These are phyloP conservation scores for Cicer judaicum DNA, from an alignment of 306 rosid species.

Conservation along the genomic window DNA sequence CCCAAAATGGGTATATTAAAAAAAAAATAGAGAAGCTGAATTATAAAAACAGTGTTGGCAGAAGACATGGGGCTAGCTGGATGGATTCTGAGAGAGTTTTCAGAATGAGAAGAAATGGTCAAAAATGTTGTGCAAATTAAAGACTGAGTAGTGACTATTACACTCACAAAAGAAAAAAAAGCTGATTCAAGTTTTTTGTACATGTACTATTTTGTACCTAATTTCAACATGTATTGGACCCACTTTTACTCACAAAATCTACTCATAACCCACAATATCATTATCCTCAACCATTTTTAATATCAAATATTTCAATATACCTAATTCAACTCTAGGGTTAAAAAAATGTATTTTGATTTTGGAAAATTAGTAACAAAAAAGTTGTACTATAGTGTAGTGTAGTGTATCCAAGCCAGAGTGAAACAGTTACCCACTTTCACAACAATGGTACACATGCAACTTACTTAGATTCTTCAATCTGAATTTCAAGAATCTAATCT, in stretches of 20 bases:
- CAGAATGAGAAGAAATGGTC: constrained; percentile 45
- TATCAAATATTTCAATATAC: no score
- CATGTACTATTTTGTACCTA: constrained; percentile 56
- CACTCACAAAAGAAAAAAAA: constrained; percentile 36
- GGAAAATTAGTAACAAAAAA: constrained; percentile 41
- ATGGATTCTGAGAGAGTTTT: constrained; percentile 40
- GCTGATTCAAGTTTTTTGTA: constrained; percentile 40
- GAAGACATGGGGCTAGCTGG: constrained; percentile 51
- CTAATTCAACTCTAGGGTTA: not conserved
- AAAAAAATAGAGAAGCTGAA: constrained; percentile 36
- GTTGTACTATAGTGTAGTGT: constrained; percentile 31
- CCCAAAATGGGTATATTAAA: no score
- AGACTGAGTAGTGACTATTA: constrained; percentile 36
- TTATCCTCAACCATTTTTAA: constrained; percentile 40
- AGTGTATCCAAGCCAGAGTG: constrained; percentile 25
- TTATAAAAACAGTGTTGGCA: constrained; percentile 37
- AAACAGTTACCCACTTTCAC: constrained; percentile 36
- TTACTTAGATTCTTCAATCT: constrained; percentile 47
- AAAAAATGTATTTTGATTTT: constrained; percentile 25
- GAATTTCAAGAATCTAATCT: constrained; percentile 45
- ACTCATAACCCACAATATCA: constrained; percentile 37
- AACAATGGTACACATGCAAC: constrained; percentile 21
- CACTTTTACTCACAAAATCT: constrained; percentile 27
- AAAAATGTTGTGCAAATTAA: constrained; percentile 41
- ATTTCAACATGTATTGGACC: constrained; percentile 47